Conservation (phyloP, 139 green algal species). For the Chlorella sorokiniana region DNA sequence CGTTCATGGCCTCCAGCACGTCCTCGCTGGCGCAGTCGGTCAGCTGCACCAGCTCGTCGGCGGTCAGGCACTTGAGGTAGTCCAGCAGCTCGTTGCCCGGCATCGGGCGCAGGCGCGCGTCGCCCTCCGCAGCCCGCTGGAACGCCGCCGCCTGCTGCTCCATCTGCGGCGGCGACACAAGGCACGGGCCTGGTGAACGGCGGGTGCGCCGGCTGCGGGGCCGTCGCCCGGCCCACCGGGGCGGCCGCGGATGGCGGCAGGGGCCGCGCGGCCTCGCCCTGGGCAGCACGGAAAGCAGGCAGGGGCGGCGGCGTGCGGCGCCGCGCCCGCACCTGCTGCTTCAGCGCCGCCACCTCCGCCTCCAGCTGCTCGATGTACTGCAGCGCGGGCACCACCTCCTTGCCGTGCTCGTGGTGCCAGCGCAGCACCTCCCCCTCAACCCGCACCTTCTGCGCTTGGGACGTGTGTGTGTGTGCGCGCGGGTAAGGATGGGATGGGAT, state of each 20-base stretch:
- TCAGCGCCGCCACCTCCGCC: conserved; percentile 13
- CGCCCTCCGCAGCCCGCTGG: neutral
- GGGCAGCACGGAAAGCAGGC: no score
- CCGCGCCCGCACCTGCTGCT: conserved; percentile 12
- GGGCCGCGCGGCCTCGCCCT: no score
- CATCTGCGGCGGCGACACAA: neutral
- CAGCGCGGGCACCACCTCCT: conserved; percentile 60
- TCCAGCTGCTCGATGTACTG: conserved; percentile 83
- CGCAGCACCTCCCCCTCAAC: conserved; percentile 83
- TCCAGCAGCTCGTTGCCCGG: conserved; percentile 72
- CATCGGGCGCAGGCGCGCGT: conserved; percentile 1
- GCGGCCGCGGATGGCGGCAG: no score
- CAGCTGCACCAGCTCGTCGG: conserved; percentile 52
- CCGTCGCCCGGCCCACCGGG: no score
- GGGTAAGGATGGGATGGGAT: neutral
- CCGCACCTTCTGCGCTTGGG: conserved; percentile 20
- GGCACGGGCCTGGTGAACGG: no score
- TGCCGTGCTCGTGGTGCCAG: conserved; percentile 74
- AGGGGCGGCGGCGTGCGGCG: no score
- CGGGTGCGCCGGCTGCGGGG: no score
- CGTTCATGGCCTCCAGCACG: conserved; percentile 86
- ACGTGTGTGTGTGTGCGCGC: no score
- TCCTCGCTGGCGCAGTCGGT: conserved; percentile 59
- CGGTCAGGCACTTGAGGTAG: conserved; percentile 76
- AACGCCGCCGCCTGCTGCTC: neutral